phyloP scores from a whole-genome alignment of 1,284 basidiomycete species.

The Puccinia brachypodii region DNA sequence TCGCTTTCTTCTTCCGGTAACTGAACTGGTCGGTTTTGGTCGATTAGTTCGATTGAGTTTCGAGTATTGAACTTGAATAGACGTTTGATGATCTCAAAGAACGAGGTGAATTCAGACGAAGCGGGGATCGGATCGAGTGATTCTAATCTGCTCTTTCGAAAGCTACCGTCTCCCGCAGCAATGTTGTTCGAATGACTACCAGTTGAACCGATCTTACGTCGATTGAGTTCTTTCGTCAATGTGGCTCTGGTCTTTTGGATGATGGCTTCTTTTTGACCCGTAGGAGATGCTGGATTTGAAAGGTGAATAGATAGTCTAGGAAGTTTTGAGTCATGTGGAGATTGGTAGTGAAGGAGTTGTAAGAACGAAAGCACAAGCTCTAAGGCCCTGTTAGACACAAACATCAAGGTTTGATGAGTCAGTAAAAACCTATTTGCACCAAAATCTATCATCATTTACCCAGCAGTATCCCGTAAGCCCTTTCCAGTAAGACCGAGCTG shows the following conservation, averaged over 20 bases:
- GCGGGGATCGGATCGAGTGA: slow-evolving; percentile 36
- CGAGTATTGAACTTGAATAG: neutral
- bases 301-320: slow-evolving; percentile 38
- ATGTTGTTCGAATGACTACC: neutral
- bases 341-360: slow-evolving; percentile 22
- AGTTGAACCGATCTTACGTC: slow-evolving; percentile 30
- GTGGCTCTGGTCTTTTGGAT: slow-evolving; percentile 28
- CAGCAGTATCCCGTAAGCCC: slow-evolving; percentile 40
- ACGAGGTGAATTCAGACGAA: slow-evolving; percentile 20
- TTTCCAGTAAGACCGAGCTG: slow-evolving; percentile 45
- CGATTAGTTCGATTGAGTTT: neutral
- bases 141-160: slow-evolving; percentile 33
- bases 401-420: neutral
- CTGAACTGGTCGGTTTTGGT: neutral
- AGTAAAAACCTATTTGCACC: neutral
- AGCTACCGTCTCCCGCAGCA: neutral
- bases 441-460: neutral
- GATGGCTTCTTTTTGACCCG: neutral
- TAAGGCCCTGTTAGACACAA: neutral
- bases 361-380: slow-evolving; percentile 37
- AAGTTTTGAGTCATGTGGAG: neutral
- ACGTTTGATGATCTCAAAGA: slow-evolving; percentile 37
- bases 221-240: slow-evolving; percentile 37
- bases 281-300: slow-evolving; percentile 13
- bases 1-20: slow-evolving; percentile 39